phyloP scores from a whole-genome alignment of 257 asterid species.

The Solanum acaule region DNA sequence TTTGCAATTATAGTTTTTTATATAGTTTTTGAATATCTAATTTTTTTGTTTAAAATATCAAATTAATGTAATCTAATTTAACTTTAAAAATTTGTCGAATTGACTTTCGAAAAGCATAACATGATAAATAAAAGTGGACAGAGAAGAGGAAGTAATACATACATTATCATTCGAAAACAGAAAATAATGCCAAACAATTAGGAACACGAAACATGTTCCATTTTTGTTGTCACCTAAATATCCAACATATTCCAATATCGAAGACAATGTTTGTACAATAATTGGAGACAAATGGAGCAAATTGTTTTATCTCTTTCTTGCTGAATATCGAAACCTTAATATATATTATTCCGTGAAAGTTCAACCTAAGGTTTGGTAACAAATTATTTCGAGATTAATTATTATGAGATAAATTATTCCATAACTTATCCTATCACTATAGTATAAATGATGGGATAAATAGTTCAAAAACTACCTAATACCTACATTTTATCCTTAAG shows the following conservation, averaged over 20 bases:
- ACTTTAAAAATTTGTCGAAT: too few species aligned
- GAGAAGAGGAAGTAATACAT: not conserved
- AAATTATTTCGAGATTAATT: too few species aligned
- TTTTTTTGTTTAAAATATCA: too few species aligned
- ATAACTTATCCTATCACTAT: not conserved
- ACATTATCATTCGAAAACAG: not conserved
- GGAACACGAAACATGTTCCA: slow-evolving; percentile 5
- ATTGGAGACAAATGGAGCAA: not conserved
- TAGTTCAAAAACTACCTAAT: too few species aligned
- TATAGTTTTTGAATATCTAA: too few species aligned
- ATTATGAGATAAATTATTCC: too few species aligned
- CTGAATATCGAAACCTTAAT: not conserved
- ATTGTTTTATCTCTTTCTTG: not conserved
- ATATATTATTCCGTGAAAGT: not conserved
- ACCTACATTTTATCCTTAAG: not conserved
- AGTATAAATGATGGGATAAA: not conserved
- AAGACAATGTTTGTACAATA: not conserved
- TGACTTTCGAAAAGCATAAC: too few species aligned
- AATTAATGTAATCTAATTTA: too few species aligned
- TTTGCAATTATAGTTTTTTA: fast-evolving
- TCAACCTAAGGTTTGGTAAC: not conserved
- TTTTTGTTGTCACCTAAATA: not conserved
- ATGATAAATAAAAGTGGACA: too few species aligned
- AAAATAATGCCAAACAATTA: not conserved
- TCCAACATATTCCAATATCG: not conserved